Evolutionary conservation across 768 basidiomycete species (phyloP).

Genomic region (Suillus fuscotomentosus): DNA sequence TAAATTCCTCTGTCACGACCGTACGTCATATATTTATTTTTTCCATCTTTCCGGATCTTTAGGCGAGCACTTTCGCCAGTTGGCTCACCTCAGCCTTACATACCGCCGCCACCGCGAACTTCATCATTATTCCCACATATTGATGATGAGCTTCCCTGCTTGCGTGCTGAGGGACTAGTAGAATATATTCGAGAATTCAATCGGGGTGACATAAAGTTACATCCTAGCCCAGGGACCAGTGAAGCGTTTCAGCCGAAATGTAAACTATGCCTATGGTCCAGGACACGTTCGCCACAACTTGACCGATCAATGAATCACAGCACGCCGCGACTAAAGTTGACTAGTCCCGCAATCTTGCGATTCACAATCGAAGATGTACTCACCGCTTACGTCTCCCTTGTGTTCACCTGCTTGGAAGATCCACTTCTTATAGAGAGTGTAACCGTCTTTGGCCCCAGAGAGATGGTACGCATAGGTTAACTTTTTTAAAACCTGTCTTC

Average conservation of each 20-base stretch:
- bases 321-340: constrained; percentile 9
- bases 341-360: constrained; percentile 44
- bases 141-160: constrained; percentile 34
- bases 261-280: constrained; percentile 57
- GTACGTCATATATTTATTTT: background rate
- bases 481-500: background rate
- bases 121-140: constrained; percentile 42
- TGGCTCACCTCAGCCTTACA: constrained; percentile 58
- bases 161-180: constrained; percentile 46
- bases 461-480: constrained; percentile 46
- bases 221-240: background rate
- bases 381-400: constrained; percentile 59
- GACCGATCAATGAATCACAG: constrained; percentile 1
- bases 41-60: constrained; percentile 2
- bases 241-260: constrained; percentile 15
- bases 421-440: constrained; percentile 59
- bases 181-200: constrained; percentile 64
- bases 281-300: constrained; percentile 21
- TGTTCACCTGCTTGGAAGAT: constrained; percentile 33
- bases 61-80: constrained; percentile 54
- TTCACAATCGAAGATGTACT: constrained; percentile 66
- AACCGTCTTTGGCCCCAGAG: constrained; percentile 71
- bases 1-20: background rate
- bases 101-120: constrained; percentile 37
- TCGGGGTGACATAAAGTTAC: constrained; percentile 19